A percentile compares a stretch with the other conserved stretches of the same genome.
Conservation (phyloP, 352 stramenopile species). For the Plasmopara viticola region DNA sequence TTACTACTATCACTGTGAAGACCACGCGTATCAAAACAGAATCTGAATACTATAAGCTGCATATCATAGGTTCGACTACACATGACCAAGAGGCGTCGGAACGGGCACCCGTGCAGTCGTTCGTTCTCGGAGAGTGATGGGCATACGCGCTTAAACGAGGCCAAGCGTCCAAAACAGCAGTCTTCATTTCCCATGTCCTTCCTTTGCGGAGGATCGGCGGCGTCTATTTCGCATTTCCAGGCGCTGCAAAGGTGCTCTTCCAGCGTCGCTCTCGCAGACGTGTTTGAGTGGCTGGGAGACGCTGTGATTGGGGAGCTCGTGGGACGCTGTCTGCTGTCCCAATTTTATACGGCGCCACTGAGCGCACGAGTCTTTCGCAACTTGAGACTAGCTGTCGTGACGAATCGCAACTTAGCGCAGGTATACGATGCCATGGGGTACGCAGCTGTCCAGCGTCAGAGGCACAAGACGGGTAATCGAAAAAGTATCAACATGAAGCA, state of each 20-base stretch:
- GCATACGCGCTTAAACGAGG: constrained; percentile 5
- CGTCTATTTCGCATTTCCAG: constrained; percentile 32
- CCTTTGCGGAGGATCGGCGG: constrained; percentile 3
- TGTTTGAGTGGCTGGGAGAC: constrained; percentile 76
- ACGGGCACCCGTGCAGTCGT: constrained; percentile 5
- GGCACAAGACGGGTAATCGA: background rate
- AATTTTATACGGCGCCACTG: constrained; percentile 51
- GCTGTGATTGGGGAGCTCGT: constrained; percentile 69
- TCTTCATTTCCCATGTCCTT: background rate
- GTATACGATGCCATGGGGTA: constrained; percentile 68
- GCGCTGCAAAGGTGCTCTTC: constrained; percentile 20
- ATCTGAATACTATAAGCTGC: no score
- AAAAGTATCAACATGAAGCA: constrained; percentile 43
- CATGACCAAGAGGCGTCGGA: constrained; percentile 19
- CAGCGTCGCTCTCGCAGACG: constrained; percentile 31
- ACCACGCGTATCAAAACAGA: no score
- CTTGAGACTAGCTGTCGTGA: constrained; percentile 51
- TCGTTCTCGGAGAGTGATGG: constrained; percentile 12
- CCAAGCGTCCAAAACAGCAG: constrained; percentile 3
- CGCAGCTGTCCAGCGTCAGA: constrained; percentile 13
- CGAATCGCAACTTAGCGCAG: constrained; percentile 62
- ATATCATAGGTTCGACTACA: no score
- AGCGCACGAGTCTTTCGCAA: constrained; percentile 63
- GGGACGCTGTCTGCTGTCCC: constrained; percentile 50
- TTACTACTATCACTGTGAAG: no score